phyloP scores from a whole-genome alignment of 345 rosid genomes.

The Populus tremula region DNA sequence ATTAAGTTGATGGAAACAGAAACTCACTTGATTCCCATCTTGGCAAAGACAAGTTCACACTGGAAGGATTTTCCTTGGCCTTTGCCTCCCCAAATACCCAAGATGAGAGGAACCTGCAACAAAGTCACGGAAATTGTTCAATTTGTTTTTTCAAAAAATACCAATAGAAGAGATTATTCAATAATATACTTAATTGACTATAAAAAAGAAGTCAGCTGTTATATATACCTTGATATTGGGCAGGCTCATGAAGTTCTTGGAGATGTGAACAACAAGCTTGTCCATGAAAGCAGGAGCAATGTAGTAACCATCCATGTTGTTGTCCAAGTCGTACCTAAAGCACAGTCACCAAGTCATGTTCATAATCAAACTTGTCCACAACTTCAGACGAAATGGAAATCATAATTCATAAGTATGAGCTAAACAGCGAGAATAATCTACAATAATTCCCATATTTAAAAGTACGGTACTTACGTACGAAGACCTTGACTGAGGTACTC shows the following conservation, averaged over 20 bases:
- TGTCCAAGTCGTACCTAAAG: conserved; percentile 71
- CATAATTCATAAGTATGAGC: not conserved
- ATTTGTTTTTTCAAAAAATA: not conserved
- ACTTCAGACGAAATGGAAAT: not conserved
- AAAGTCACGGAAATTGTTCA: not conserved
- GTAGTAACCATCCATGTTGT: conserved; percentile 76
- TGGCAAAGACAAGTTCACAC: conserved; percentile 92
- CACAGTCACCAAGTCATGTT: conserved; percentile 7
- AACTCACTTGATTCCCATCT: conserved; percentile 97
- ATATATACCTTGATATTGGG: conserved; percentile 81
- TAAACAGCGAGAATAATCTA: not conserved
- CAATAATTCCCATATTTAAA: not conserved
- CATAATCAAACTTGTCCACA: not conserved
- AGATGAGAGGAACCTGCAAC: conserved; percentile 78
- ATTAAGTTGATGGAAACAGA: not conserved
- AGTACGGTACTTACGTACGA: conserved; percentile 47
- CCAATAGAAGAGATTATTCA: not conserved
- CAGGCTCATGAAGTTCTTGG: conserved; percentile 89
- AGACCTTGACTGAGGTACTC: conserved; percentile 86
- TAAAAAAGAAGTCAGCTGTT: not conserved
- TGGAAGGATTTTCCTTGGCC: conserved; percentile 99
- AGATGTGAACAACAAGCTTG: conserved; percentile 90
- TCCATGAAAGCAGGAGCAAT: conserved; percentile 99
- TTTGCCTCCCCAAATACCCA: conserved; percentile 99
- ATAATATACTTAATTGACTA: not conserved